Base-by-base conservation (phyloP, 306 rosid genomes). In the Dicorynia guianensis region DNA sequence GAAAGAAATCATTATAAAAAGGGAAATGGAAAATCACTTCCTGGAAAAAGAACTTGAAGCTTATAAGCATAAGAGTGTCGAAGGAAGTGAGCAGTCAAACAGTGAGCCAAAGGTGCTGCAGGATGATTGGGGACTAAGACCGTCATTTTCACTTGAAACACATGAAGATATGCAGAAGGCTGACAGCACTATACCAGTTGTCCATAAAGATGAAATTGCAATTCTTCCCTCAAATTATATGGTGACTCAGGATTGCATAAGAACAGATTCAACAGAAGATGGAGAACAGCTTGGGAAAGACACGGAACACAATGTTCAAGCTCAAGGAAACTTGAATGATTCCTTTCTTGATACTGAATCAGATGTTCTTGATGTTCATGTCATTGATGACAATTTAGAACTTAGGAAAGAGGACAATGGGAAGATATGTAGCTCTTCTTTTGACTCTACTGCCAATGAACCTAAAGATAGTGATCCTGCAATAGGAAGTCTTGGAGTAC, bases 291-390 rank as follows among this genome's bases (percentile, higher is more conserved):
- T 3, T 46, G 63, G 30, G 77, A 55, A 71, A 74, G 20, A 67
- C 46, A 67, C 34, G 67, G 72, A 74, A 14, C 49, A 15, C 68
- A 56, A 55, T 36, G 42, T 66, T 75, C 86, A 62, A 57, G 67
- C 30, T 53, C 65, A 69, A 17, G 10, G 63, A 61, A 64, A 72
- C 50, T 20, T 63, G 65, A 69, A 18, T 54, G 49, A 72, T 73
- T 78, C 76, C 36, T 43, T 71, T 50, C 76, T 60, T 60, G 93
- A 91, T 79, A 76, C 76, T 18, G 91, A 90, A 19, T 74, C 81
- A 0, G 81, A 76, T 76, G 86, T 90, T 81, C 83, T 87, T 55
- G 97, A 85, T 80, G 82, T 85, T 33, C 91, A 88, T 88, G 94
- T 88, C 49, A 71, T 89, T 44, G 93, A 87, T 44, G 89, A 88